Evolutionary conservation across 2,329 filamentous ascomycete genomes (phyloP), one percentile per base, ranked within the genome.

Genomic region (Neofusicoccum umdonicola): DNA sequence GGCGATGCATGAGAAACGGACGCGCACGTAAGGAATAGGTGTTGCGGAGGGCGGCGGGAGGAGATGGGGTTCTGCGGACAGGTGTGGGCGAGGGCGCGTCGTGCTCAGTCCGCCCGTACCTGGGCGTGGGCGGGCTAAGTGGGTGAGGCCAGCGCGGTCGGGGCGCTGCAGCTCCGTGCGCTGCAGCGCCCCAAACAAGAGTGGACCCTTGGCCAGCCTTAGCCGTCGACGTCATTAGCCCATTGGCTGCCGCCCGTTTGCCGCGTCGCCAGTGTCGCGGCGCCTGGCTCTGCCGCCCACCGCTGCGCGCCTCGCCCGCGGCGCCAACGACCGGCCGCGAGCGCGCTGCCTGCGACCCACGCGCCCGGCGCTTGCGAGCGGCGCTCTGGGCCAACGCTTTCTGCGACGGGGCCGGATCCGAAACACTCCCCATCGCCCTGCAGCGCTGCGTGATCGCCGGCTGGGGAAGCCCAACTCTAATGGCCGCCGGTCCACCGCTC

Each of bases 371-470:
- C 27, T 41, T 42, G 35, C 17, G 51, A 37, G 34, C 7, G 11
- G 4, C 27, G 31, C 42, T 35, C 39, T 60, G 7, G 31, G n/a
- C 56, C 56, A 45, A 45, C 44, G 41, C 19, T 37, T 60, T 37
- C 34, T 47, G 42, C 56, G 27, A 37, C 56, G 12, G 41, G 41
- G 27, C 27, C 56, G 27, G 8, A 35, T 8, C 27, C 56, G 56
- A 60, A 60, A 60, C 56, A 37, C 56, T 37, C 27, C 31, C 7
- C 50, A 9, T 15, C 37, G 51, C 54, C 47, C 47, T 31, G 47
- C 54, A 45, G 17, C 56, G 56, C 56, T 60, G 41, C 42, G 42
- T 60, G 56, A 60, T 60, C 56, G 56, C 12, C 56, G 56, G 41
- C 47, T 60, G 56, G 56, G 56, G 41, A 60, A 37, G 17, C 17